A percentile compares a stretch with the other conserved stretches of the same genome.
These are phyloP conservation scores for Hydrangea macrophylla DNA, from an alignment of 148 eudicot genomes.

Conservation along the genomic window DNA sequence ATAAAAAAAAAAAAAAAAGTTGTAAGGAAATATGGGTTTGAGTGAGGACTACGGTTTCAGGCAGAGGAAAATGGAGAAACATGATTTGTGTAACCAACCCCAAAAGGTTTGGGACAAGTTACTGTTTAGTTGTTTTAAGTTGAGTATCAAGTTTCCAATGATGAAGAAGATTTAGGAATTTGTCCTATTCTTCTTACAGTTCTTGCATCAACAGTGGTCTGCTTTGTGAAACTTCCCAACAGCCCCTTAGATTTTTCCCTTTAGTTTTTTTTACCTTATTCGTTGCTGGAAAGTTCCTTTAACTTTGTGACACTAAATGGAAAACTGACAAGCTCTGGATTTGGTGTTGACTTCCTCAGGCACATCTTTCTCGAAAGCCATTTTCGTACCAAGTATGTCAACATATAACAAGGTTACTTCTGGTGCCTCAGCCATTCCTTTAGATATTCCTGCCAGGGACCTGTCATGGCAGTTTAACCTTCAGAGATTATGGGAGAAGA, in stretches of 20 bases:
- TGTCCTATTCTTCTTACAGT: not conserved
- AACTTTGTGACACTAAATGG: not conserved
- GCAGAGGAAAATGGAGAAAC: too few species aligned
- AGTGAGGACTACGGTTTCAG: too few species aligned
- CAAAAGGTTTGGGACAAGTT: too few species aligned
- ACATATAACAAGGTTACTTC: conserved; percentile 77
- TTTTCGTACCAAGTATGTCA: conserved; percentile 79
- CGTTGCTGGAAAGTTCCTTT: not conserved
- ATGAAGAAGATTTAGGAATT: too few species aligned
- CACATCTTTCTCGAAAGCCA: conserved; percentile 63
- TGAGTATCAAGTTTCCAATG: too few species aligned
- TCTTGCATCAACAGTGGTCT: not conserved
- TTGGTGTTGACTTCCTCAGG: conserved; percentile 39
- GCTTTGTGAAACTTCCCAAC: not conserved
- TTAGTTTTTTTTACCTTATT: not conserved
- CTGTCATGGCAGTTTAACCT: conserved; percentile 75
- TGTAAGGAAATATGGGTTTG: too few species aligned
- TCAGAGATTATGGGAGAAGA: conserved; percentile 75
- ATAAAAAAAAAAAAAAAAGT: too few species aligned
- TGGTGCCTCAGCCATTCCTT: conserved; percentile 44
- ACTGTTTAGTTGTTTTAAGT: too few species aligned
- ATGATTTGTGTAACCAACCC: too few species aligned
- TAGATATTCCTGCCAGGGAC: conserved; percentile 36
- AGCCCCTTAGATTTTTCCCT: not conserved
- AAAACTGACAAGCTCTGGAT: conserved; percentile 10